Evolutionary conservation across 192 early-diverging fungal species (phyloP), one percentile per base, ranked within the genome.

Genomic region (Entophlyctis luteolus): DNA sequence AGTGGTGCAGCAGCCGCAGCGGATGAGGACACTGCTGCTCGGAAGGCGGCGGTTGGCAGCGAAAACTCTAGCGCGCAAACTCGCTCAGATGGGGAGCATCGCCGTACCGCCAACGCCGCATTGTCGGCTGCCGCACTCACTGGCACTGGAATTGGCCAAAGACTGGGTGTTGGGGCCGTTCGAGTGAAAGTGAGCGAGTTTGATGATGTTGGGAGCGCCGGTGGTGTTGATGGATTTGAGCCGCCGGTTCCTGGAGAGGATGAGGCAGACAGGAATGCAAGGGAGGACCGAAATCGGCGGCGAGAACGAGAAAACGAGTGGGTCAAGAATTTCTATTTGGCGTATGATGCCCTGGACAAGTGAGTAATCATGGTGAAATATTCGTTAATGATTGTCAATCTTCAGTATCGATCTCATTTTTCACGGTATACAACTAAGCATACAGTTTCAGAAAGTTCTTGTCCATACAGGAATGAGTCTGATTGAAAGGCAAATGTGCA

Each of bases 251-350:
- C 54, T 57, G 55, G 52, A 31, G 70, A 50, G 22, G 72, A 72
- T n/a, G 80, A 37, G 34, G 37, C 49, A 8, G 67, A 68, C 28
- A 42, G 37, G 54, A 31, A 18, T 1, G 67, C 20, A 33, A 29
- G 55, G 37, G 55, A 68, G 33, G 39, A 14, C 31, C 42, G 67
- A 34, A 55, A 58, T 55, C 34, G 55, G 34, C 57, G 33, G 36
- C 5, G 67, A 16, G 67, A 55, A 18, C 34, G 67, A 35, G 67
- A 68, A 33, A 35, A 27, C 48, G 58, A 66, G 75, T 93, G 90
- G 91, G 70, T 90, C 54, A 54, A 74, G 29, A 91, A 93, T 28
- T 98, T 96, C 73, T 98, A 87, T 75, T 81, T 87, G 0, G 93
- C 94, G 16, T 96, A 90, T 65, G 95, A 98, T 67, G 87, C 95